phyloP scores from a whole-genome alignment of 2,329 filamentous ascomycete species.

The Cercospora janseana region DNA sequence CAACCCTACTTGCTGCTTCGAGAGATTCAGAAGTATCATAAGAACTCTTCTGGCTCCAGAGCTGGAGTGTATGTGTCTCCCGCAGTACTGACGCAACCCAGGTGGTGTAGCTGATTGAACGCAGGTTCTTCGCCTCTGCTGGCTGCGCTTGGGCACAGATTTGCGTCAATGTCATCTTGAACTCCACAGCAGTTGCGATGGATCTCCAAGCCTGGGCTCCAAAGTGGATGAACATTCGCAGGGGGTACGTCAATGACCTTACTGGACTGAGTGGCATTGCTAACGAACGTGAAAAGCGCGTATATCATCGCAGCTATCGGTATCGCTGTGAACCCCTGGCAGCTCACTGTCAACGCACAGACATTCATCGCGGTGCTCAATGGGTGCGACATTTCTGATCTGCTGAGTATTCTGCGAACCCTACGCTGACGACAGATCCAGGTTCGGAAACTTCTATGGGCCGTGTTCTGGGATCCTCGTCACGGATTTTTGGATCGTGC shows the following conservation, averaged over 20 bases:
- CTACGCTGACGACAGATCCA: too few species aligned
- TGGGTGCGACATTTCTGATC: constrained; percentile 10
- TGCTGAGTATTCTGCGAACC: too few species aligned
- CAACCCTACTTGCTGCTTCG: constrained; percentile 20
- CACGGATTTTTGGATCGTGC: constrained; percentile 34
- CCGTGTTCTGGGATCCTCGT: constrained; percentile 31
- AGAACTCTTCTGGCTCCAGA: constrained; percentile 28
- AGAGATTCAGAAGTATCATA: constrained; percentile 19
- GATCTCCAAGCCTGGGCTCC: constrained; percentile 32
- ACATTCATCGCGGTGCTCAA: constrained; percentile 35
- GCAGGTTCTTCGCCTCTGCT: constrained; percentile 32
- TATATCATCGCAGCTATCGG: constrained; percentile 31
- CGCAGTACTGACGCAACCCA: too few species aligned
- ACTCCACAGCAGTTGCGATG: constrained; percentile 32
- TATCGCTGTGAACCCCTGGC: constrained; percentile 30
- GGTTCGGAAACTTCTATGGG: constrained; percentile 33
- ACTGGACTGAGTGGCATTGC: not conserved
- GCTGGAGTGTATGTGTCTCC: constrained; percentile 27
- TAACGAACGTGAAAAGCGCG: constrained; percentile 3
- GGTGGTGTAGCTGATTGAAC: not conserved
- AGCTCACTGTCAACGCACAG: constrained; percentile 27
- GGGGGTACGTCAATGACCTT: constrained; percentile 19
- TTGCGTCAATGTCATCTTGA: constrained; percentile 33
- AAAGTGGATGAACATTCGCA: constrained; percentile 27
- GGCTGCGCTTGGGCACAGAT: constrained; percentile 32